Base-by-base conservation (phyloP, 129 eudicot species). In the Centella asiatica region DNA sequence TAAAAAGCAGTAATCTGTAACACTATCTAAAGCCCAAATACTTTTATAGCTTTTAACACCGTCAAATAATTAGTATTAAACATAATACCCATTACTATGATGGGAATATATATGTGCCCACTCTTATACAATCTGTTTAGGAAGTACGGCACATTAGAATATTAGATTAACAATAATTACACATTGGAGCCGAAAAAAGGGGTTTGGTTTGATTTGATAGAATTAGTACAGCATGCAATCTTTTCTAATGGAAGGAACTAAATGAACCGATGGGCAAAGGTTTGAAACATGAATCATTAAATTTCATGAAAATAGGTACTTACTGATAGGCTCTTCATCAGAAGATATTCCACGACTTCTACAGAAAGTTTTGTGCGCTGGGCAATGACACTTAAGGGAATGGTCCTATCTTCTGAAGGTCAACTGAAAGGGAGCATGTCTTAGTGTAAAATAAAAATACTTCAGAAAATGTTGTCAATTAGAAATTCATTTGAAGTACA, bases 241-340 rank as follows among this genome's bases (percentile, higher is more conserved):
- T 34, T 34, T 34, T 3, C 11, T 42, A 42, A 6, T 14, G 2
- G 46, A 42, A 42, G 46, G 11, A 6, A 2, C 5, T 34, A 42
- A 4, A 42, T 42, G 15, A 42, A 42, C 15, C 2, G 15, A 14
- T 4, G n/a, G 11, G 46, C 12, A 4, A 45, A 2, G 18, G 50
- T 9, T 2, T 3, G 4, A 17, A 45, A 45, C 22, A 40, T 22
- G 10, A 56, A 11, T 56, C 33, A 59, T 7, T 42, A 1, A 65
- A 45, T 51, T 36, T 42, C 6, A 46, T 26, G 24, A 52, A 29
- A 10, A 31, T 22, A 23, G 1, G 67, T 44, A 78, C 90, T 82
- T 77, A 89, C 97, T 12, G 97, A 89, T 65, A 85, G 84, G 83
- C 97, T 89, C 72, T 89, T 89, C 97, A 89, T 85, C 66, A 85